phyloP scores from a whole-genome alignment of 768 basidiomycete species.

The Roridomyces roridus region DNA sequence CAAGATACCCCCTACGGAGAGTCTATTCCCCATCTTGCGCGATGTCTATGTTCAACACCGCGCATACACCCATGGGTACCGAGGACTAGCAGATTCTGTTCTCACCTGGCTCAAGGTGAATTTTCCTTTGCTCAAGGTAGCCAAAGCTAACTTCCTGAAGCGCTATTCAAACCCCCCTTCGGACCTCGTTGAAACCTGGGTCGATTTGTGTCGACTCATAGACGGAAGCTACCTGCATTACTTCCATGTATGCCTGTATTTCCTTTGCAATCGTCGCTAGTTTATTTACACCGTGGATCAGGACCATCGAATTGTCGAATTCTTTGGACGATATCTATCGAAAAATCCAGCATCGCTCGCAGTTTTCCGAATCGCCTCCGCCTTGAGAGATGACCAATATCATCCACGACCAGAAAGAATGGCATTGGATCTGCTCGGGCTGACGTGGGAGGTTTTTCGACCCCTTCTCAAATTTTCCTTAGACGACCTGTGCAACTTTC shows the following conservation, averaged over 20 bases:
- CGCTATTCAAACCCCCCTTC: background rate
- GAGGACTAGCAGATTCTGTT: background rate
- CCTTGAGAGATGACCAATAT: too few species aligned
- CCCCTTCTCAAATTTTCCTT: background rate
- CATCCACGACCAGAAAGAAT: background rate
- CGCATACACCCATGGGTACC: too few species aligned
- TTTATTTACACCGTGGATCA: too few species aligned
- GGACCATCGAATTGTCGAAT: background rate
- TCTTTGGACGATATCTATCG: background rate
- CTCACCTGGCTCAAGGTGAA: constrained; percentile 1
- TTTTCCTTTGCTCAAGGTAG: background rate
- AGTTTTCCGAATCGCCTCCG: background rate
- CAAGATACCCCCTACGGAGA: background rate
- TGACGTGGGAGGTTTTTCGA: too few species aligned
- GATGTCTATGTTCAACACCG: background rate
- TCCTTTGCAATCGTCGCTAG: background rate
- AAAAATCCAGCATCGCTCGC: background rate
- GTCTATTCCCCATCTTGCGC: background rate
- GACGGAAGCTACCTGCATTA: too few species aligned
- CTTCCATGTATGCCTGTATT: background rate
- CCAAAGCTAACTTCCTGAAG: too few species aligned
- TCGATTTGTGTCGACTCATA: background rate
- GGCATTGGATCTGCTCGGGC: background rate
- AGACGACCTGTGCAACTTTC: too few species aligned
- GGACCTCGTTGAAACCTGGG: too few species aligned